Evolutionary conservation across 106 monocot species (phyloP), one percentile per base, ranked within the genome.

Genomic region (Vanilla planifolia): DNA sequence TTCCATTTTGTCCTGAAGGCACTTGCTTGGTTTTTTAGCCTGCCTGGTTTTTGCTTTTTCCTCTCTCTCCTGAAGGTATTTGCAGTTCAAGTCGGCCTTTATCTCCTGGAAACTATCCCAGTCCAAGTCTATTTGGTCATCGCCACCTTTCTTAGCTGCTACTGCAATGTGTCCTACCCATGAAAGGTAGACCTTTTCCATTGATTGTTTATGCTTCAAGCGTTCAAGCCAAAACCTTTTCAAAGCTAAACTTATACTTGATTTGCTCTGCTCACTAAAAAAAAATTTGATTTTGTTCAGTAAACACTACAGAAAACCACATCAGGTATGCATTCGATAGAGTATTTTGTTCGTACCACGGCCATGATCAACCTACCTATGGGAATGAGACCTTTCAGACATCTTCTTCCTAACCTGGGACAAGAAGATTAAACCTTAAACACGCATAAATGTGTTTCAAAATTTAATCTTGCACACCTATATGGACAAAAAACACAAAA

Each of bases 101-200:
- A 84, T 75, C 42, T 80, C 79, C 32, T 79, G 71, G 66, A 78
- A 88, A 58, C 84, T 88, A 69, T 92, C 81, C 92, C 92, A 92
- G 28, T 78, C 66, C 24, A 92, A 53, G 66, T 81, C 65, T 42
- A 66, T 62, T 64, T 92, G 78, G 33, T 68, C 76, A 30, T 39
- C 24, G 43, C 33, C 48, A 60, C 86, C 86, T 55, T 60, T 24
- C 64, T 63, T 78, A 42, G 86, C 81, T 63, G 75, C 78, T 43
- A 73, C 72, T 37, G 78, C 74, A 53, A 82, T 70, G 23, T 42
- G 32, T 45, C 20, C 43, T 41, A 79, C 71, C 86, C 86, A 87
- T 24, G 23, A 52, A 30, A 34, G 43, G 67, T 81, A 75, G 43
- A 68, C 30, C 17, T 57, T 76, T 36, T 80, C 76, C 61, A 81